Conservation (phyloP, 2,329 filamentous ascomycete species). For the Aspergillus ruber region DNA sequence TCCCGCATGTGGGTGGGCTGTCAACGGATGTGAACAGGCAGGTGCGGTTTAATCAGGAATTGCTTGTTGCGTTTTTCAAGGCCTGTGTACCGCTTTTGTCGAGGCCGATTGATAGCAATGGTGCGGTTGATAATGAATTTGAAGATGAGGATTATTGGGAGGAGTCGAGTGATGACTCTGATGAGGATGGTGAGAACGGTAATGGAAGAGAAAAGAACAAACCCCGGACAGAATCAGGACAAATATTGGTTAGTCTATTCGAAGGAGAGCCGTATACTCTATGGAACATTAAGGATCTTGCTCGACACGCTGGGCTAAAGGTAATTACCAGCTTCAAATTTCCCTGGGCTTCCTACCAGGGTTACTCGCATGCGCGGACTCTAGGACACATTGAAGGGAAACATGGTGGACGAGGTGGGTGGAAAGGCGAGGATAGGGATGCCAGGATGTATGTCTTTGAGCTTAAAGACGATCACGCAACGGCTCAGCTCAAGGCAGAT, state of each 20-base stretch:
- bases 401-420: conserved; percentile 35
- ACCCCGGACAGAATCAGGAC: conserved; percentile 30
- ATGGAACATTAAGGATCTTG: conserved; percentile 90
- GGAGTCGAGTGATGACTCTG: conserved; percentile 1
- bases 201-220: conserved; percentile 8
- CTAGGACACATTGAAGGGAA: conserved; percentile 39
- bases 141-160: conserved; percentile 15
- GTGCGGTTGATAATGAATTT: conserved; percentile 19
- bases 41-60: conserved; percentile 77
- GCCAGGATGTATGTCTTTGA: conserved; percentile 43
- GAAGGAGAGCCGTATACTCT: conserved; percentile 90
- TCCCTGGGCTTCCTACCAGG: conserved; percentile 42
- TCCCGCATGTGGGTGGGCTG: conserved; percentile 90
- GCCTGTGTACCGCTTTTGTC: conserved; percentile 37
- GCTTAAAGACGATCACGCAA: conserved; percentile 22
- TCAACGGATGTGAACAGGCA: conserved; percentile 91
- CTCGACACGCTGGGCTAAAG: conserved; percentile 55
- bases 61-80: conserved; percentile 46
- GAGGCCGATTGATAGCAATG: conserved; percentile 15
- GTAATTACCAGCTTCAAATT: conserved; percentile 44
- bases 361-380: conserved; percentile 43
- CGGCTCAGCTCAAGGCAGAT: conserved; percentile 4
- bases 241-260: conserved; percentile 79
- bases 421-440: conserved; percentile 43
- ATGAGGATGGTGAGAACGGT: conserved; percentile 12